Evolutionary conservation across 2,329 filamentous ascomycete genomes (phyloP), one percentile per base, ranked within the genome.

Genomic region (Aspergillus fumigatus): DNA sequence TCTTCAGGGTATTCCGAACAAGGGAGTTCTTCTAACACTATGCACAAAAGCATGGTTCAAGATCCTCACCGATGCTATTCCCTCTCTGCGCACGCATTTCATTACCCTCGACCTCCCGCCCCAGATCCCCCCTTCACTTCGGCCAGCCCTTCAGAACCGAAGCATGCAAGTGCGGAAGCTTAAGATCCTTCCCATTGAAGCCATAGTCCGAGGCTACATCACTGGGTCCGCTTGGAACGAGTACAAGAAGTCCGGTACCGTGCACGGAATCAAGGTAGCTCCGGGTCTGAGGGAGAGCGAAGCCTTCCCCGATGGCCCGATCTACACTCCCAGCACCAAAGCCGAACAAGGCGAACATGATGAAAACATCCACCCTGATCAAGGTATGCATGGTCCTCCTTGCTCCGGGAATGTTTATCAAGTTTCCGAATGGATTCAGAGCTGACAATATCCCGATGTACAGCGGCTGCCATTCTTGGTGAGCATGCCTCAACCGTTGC

Each of bases 191-290:
- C 89, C 89, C 25, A 80, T 95, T 60, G 89, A 93, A 75, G 88
- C 86, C 47, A 93, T 93, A 60, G 89, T 95, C n/a, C 86, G 91
- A 56, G 92, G 92, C 63, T 96, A 96, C 77, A 86, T 96, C 70
- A 92, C 92, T 5, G 92, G 92, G 47, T 89, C 86, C 48, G 91
- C 89, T 0, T 96, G 90, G 88, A 81, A 81, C 41, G 91, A 96
- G 77, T 90, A 94, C 77, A 77, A 84, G 70, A 80, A 82, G 62
- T 80, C 76, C 21, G 88, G 89, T 52, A 95, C 90, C 1, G 88
- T 96, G 17, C 90, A 96, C 74, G 90, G 90, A 23, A 87, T 92
- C 63, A 69, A 80, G 17, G 80, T 91, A 62, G 83, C 88, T 1
- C 74, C 79, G 3, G 90, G 89, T 1, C 76, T 96, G 61, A 74